Base-by-base conservation (phyloP, 1,284 basidiomycete genomes). In the Anthracocystis panici-leucophaei region DNA sequence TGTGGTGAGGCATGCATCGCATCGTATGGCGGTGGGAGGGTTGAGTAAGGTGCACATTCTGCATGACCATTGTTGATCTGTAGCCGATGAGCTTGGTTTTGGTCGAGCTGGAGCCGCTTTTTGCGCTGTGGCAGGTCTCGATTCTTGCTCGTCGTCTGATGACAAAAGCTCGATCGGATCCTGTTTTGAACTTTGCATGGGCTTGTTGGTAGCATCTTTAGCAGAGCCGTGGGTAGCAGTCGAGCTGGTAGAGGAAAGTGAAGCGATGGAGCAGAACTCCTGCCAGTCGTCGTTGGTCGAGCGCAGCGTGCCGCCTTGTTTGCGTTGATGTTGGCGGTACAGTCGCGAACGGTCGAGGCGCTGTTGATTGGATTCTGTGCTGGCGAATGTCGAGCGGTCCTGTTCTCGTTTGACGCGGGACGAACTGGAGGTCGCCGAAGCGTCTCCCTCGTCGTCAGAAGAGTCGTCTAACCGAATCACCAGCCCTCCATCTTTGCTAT, bases 31-130 rank as follows among this genome's bases (percentile, higher is more conserved):
- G 4, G 27, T 20, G 18, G 52, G 33, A 1, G 56, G n/a, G 20
- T 77, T 77, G 57, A 62, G 51, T 7, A 77, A 60, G 33, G 74
- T 77, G 48, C 74, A 77, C 11, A 66, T 54, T 42, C 61, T 58
- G 23, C 74, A 77, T 6, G 56, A 23, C 74, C 74, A 77, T 5
- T 57, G 44, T 18, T 41, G 48, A 8, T 42, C 23, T 16, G 41
- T 18, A 0, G 62, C 12, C 9, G 46, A 38, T 23, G 40, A 38
- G 29, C 2, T 29, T 1, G 27, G 31, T 18, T 25, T 18, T 2
- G 16, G 46, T 3, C 52, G 35, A 14, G 29, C 2, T 29, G 20
- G 49, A 18, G 25, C 25, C 21, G 27, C 4, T 16, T 35, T 57
- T n/a, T 12, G 48, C 16, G 31, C 10, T 23, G 25, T 8, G 16